Evolutionary conservation across 2,329 filamentous ascomycete species (phyloP).

Genomic region (Aspergillus transmontanensis): DNA sequence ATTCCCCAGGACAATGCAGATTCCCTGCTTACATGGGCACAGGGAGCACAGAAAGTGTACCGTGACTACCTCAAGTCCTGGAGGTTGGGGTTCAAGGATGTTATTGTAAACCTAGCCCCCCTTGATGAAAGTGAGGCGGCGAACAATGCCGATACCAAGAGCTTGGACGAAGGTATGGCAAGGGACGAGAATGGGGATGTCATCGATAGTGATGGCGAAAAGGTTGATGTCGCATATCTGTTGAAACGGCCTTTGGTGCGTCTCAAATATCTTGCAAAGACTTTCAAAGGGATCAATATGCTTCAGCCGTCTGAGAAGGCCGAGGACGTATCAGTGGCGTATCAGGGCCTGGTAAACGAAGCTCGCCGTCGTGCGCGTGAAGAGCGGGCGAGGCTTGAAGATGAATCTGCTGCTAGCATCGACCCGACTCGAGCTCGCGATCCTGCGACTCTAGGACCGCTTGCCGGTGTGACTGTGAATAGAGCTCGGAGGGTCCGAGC

Average conservation of each 20-base stretch:
- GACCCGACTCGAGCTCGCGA: constrained; percentile 81
- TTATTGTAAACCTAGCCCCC: constrained; percentile 89
- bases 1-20: constrained; percentile 75
- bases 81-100: constrained; percentile 90
- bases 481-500: constrained; percentile 80
- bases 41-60: constrained; percentile 76
- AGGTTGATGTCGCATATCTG: constrained; percentile 91
- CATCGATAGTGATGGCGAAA: constrained; percentile 75
- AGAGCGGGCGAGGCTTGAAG: constrained; percentile 72
- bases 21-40: constrained; percentile 77
- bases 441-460: constrained; percentile 71
- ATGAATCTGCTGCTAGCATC: constrained; percentile 82
- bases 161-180: constrained; percentile 56
- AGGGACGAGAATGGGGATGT: constrained; percentile 63
- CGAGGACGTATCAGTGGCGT: constrained; percentile 61
- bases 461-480: constrained; percentile 72
- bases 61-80: constrained; percentile 83
- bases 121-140: constrained; percentile 63
- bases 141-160: constrained; percentile 48
- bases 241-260: constrained; percentile 86
- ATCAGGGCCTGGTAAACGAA: constrained; percentile 73
- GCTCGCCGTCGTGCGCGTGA: constrained; percentile 74
- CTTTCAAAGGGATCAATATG: constrained; percentile 65
- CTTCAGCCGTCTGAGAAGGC: constrained; percentile 53
- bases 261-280: constrained; percentile 83